Conservation (phyloP, 805 yeast genomes). For the Ogataea nakhonphanomensis region DNA sequence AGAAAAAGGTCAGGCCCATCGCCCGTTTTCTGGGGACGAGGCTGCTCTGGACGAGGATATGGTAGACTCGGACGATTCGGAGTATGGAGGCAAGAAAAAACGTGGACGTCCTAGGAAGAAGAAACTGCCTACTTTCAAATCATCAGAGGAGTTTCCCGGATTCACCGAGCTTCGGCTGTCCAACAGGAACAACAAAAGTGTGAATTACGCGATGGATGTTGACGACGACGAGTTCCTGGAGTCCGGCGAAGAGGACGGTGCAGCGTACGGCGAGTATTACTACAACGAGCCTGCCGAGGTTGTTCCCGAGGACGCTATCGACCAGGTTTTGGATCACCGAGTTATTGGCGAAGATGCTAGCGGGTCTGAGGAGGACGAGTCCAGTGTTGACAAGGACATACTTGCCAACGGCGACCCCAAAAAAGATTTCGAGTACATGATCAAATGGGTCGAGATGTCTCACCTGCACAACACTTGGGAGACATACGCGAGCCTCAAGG, state of each 20-base stretch:
- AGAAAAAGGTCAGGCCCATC: constrained; percentile 15
- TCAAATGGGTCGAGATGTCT: constrained; percentile 86
- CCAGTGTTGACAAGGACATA: constrained; percentile 19
- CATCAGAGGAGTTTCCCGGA: constrained; percentile 17
- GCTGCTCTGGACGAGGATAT: constrained; percentile 26
- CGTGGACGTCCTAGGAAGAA: constrained; percentile 12
- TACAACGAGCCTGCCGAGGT: constrained; percentile 23
- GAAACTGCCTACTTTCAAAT: constrained; percentile 13
- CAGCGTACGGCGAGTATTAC: constrained; percentile 28
- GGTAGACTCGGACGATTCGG: constrained; percentile 32
- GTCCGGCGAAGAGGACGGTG: constrained; percentile 32
- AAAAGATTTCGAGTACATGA: constrained; percentile 52
- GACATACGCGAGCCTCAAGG: constrained; percentile 49
- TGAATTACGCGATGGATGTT: constrained; percentile 70
- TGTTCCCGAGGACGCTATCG: constrained; percentile 27
- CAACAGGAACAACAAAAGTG: constrained; percentile 64
- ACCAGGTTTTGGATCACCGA: constrained; percentile 53
- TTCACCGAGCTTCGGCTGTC: constrained; percentile 69
- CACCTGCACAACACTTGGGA: constrained; percentile 98
- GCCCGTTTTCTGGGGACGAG: constrained; percentile 29
- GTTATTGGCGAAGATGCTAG: constrained; percentile 34
- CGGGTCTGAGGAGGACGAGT: constrained; percentile 35
- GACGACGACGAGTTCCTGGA: constrained; percentile 46
- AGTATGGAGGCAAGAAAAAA: constrained; percentile 29
- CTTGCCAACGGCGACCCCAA: constrained; percentile 44